A percentile compares a stretch with the other conserved stretches of the same genome.
These are phyloP conservation scores for Gaultheria prostrata DNA, from an alignment of 148 eudicot genomes.

Conservation along the genomic window DNA sequence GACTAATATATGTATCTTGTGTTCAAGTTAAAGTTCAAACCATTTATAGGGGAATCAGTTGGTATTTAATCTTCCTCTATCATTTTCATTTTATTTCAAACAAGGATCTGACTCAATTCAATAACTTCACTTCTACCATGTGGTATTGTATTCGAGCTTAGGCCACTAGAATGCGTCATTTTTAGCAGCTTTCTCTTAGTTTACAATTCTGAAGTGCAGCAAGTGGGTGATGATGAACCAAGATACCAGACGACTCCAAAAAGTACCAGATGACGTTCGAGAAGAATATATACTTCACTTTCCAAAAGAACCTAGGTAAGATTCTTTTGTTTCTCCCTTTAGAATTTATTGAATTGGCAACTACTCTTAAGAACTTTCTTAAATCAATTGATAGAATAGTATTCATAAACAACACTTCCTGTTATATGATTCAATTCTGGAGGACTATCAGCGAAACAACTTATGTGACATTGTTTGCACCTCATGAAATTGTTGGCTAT, in stretches of 20 bases:
- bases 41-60: too few relatives aligned
- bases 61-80: too few relatives aligned
- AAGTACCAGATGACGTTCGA: constrained; percentile 70
- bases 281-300: constrained; percentile 58
- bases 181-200: neutral
- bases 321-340: constrained; percentile 8
- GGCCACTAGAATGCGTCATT: too few relatives aligned
- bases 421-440: neutral
- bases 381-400: neutral
- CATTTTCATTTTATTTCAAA: too few relatives aligned
- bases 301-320: constrained; percentile 68
- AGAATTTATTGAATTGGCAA: neutral
- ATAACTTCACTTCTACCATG: too few relatives aligned
- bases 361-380: neutral
- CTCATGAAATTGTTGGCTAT: neutral
- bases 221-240: constrained; percentile 99
- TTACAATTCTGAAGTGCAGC: constrained; percentile 42
- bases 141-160: too few relatives aligned
- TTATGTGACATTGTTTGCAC: neutral
- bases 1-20: neutral
- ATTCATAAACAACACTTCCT: neutral
- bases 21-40: constrained; percentile 4
- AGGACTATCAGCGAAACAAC: neutral
- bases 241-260: constrained; percentile 83
- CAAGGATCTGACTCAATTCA: too few relatives aligned